Percentiles rank a stretch among this genome's conserved stretches.
phyloP scores from a whole-genome alignment of 352 stramenopile species.

The Phytophthora foliorum region DNA sequence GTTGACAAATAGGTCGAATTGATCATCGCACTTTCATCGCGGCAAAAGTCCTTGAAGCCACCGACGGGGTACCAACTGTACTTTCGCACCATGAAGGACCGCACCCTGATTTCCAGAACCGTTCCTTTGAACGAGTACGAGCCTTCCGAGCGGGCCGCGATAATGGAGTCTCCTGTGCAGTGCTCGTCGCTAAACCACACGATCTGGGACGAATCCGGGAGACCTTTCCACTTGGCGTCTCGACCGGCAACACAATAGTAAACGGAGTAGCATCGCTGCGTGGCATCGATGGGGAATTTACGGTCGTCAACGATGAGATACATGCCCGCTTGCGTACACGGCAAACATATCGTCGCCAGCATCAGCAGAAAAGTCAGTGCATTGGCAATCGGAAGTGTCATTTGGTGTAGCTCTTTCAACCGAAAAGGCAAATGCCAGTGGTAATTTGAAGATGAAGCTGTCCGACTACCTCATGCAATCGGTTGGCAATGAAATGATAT shows the following conservation, averaged over 20 bases:
- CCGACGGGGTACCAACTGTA: conserved; percentile 13
- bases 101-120: conserved; percentile 5
- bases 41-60: conserved; percentile 1
- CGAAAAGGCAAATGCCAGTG: not conserved
- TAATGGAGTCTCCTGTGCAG: conserved; percentile 2
- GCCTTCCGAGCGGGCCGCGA: not conserved
- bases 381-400: not conserved
- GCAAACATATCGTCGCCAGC: not conserved
- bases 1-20: not conserved
- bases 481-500: not conserved
- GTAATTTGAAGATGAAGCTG: not conserved
- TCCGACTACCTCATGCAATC: not conserved
- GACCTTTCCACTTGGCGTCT: conserved; percentile 1
- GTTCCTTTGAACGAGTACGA: not conserved
- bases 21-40: not conserved
- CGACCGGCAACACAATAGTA: not conserved
- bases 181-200: not conserved
- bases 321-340: not conserved
- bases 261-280: conserved; percentile 5
- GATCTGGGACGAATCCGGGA: not conserved
- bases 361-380: not conserved
- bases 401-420: not conserved
- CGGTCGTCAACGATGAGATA: not conserved
- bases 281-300: conserved; percentile 2
- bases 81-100: conserved; percentile 15